Evolutionary conservation across 768 basidiomycete genomes (phyloP).

Genomic region (Cystoderma amianthinum): DNA sequence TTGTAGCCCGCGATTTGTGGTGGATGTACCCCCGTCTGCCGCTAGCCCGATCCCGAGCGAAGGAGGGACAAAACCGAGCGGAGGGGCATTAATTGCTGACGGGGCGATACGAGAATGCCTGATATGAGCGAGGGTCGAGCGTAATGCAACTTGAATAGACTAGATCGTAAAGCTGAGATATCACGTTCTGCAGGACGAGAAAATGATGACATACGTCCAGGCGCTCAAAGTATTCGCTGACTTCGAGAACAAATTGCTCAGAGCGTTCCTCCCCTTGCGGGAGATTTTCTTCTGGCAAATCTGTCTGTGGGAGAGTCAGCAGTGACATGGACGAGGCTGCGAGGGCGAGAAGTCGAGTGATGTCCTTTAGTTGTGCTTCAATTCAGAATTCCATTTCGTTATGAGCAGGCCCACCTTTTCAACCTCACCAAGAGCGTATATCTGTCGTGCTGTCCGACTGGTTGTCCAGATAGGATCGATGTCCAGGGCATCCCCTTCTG

Average conservation of each 20-base stretch:
- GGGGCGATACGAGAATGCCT: slow-evolving; percentile 78
- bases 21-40: slow-evolving; percentile 22
- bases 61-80: slow-evolving; percentile 66
- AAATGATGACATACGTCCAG: slow-evolving; percentile 50
- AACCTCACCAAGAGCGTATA: slow-evolving; percentile 72
- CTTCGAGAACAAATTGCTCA: slow-evolving; percentile 80
- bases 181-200: slow-evolving; percentile 3
- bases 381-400: not conserved
- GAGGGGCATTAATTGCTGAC: slow-evolving; percentile 80
- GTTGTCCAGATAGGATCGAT: slow-evolving; percentile 79
- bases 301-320: slow-evolving; percentile 79
- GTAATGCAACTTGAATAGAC: slow-evolving; percentile 72
- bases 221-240: slow-evolving; percentile 80
- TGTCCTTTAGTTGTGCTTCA: slow-evolving; percentile 44
- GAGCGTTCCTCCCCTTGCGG: slow-evolving; percentile 81
- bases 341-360: slow-evolving; percentile 65
- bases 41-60: slow-evolving; percentile 76
- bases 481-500: slow-evolving; percentile 29
- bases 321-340: slow-evolving; percentile 77
- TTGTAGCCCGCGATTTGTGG: slow-evolving; percentile 58
- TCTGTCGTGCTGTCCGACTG: slow-evolving; percentile 75
- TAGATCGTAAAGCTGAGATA: slow-evolving; percentile 16
- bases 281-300: slow-evolving; percentile 55
- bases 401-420: slow-evolving; percentile 47
- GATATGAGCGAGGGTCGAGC: slow-evolving; percentile 76